Base-by-base conservation (phyloP, 805 yeast species). In the Yamadazyma insecticola region DNA sequence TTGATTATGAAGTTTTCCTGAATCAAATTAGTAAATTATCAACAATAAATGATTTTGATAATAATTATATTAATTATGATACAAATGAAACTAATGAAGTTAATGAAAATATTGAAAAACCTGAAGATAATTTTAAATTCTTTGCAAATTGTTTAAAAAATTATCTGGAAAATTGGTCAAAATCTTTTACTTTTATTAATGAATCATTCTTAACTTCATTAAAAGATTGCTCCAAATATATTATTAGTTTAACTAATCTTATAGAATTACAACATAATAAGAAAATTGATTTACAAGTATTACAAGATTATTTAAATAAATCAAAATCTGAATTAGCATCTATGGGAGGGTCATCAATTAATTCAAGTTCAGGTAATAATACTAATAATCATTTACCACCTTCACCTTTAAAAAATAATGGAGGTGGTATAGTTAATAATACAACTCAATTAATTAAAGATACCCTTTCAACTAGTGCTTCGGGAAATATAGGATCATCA, bases 221-320 rank as follows among this genome's bases (percentile, higher is more conserved):
- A 43, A 81, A 84, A 43, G 97, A 92, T 55, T 70, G 92, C 57
- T 87, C 90, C 40, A 89, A 85, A 57, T 92, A 63, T 38, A 63
- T 66, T 28, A 49, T 65, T 4, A 53, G 63, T 18, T 51, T 66
- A 28, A 59, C 67, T 47, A 75, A 71, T 39, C 61, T 90, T 36
- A 73, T 92, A 32, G 88, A 82, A 50, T 69, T 84, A 35, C 87
- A 90, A 43, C 97, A 90, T 49, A 88, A 87, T 51, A 89, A 89
- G 54, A 89, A 85, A 46, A 74, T 90, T 16, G 98, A 90, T 53
- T 80, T 81, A 48, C 97, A 92, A 51, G 94, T 84, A 30, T 64
- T 90, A 26, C 74, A 76, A 23, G 94, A 83, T 33, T 90, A 90
- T 57, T 62, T 88, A 34, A 67, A 70, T 24, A 82, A 85, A 47